Evolutionary conservation across 2,329 filamentous ascomycete species (phyloP), one percentile per base, ranked within the genome.

Genomic region (Talaromyces sp.): DNA sequence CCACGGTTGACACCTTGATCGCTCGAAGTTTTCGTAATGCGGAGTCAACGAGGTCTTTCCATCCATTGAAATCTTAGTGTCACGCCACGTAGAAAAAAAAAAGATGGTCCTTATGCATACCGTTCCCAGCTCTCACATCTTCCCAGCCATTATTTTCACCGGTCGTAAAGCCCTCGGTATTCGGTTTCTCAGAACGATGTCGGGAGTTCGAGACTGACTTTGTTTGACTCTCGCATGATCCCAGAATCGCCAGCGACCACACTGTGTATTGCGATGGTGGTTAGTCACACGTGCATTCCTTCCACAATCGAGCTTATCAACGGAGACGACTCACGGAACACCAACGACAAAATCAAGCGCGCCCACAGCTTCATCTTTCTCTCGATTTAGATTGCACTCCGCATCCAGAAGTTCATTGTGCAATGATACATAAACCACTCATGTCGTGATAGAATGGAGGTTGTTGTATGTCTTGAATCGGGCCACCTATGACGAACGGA

Each of bases 311-410:
- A 59, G 62, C 49, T 59, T 22, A 65, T 61, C 56, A 35, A 50
- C 22, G 6, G 35, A 37, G 22, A 61, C n/a, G 47, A 69, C 75
- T 73, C 70, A 78, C 76, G 68, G 64, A 78, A 71, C 67, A 74
- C 72, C 69, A 73, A 65, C 37, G 76, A 73, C 66, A 78, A 65
- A 67, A 77, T 70, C 60, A 69, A 70, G 69, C 72, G 72, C 67
- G 74, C 66, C 70, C 70, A 71, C 61, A 70, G 60, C 68, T 73
- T 78, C 76, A 78, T 78, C 65, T 69, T 78, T 72, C 67, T 69
- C 71, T 59, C 14, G 33, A 6, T 43, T 47, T 62, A 62, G 2
- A 54, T 35, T 47, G 33, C 39, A 22, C 52, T 66, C 37, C 31
- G 37, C 61, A 33, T 58, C 31, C 59, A 59, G 60, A 62, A 62